Conservation (phyloP, 192 early-diverging fungal species). For the Podila horticola region DNA sequence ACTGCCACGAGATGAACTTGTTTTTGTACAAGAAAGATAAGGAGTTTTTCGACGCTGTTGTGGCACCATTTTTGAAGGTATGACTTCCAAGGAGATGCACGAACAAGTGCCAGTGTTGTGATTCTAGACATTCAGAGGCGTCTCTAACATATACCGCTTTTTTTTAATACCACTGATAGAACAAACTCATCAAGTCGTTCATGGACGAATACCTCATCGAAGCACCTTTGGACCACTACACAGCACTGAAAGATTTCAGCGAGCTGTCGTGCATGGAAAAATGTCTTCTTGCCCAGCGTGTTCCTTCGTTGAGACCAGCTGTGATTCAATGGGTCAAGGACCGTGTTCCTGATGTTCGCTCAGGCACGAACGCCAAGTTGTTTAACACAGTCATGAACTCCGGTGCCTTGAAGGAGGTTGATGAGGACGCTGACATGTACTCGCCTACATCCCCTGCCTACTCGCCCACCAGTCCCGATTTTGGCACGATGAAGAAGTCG, state of each 20-base stretch:
- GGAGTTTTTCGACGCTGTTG: slow-evolving; percentile 43
- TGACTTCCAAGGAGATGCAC: background rate
- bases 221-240: slow-evolving; percentile 33
- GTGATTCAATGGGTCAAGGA: slow-evolving; percentile 49
- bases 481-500: background rate
- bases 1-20: slow-evolving; percentile 59
- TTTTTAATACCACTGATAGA: slow-evolving; percentile 21
- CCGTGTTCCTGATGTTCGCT: background rate
- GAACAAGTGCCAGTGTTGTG: no score
- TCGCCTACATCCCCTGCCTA: slow-evolving; percentile 7
- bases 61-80: slow-evolving; percentile 57
- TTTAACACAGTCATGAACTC: slow-evolving; percentile 51
- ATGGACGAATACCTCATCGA: slow-evolving; percentile 59
- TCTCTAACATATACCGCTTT: background rate
- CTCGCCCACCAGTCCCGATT: slow-evolving; percentile 1
- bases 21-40: slow-evolving; percentile 60
- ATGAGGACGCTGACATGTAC: background rate
- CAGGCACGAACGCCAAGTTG: slow-evolving; percentile 19
- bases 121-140: background rate
- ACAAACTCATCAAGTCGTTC: slow-evolving; percentile 57
- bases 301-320: slow-evolving; percentile 19
- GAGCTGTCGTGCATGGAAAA: slow-evolving; percentile 51
- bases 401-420: slow-evolving; percentile 15
- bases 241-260: slow-evolving; percentile 31
- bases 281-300: slow-evolving; percentile 52